Evolutionary conservation across 192 early-diverging fungal species (phyloP).

Genomic region (Podila epigama): DNA sequence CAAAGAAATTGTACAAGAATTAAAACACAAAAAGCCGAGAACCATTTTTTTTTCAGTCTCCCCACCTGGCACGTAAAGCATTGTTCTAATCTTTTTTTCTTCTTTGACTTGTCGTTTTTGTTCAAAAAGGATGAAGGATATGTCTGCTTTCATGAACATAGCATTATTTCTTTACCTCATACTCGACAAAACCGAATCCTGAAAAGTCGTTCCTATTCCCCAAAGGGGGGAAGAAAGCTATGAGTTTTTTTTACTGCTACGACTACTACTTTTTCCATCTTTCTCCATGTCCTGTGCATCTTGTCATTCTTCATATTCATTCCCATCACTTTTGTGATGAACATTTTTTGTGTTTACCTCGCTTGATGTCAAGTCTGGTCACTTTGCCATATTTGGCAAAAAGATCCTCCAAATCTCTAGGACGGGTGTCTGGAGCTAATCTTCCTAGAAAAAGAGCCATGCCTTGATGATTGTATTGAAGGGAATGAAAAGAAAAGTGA

Average conservation of each 20-base stretch:
- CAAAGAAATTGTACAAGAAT: not conserved
- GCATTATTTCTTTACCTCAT: conserved; percentile 22
- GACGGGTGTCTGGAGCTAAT: conserved; percentile 45
- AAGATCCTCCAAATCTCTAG: conserved; percentile 58
- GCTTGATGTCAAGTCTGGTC: conserved; percentile 56
- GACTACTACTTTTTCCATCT: no score
- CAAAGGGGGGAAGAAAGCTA: not conserved
- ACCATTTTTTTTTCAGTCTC: no score
- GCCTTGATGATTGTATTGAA: not conserved
- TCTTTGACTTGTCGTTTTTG: no score
- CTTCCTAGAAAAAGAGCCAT: conserved; percentile 53
- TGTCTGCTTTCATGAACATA: not conserved
- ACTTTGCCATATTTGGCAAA: conserved; percentile 56
- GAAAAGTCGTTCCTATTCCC: conserved; percentile 1
- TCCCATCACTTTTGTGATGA: no score
- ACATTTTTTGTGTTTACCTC: no score
- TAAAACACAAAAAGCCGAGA: not conserved
- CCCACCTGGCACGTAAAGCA: no score
- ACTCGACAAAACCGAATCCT: conserved; percentile 59
- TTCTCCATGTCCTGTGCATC: no score
- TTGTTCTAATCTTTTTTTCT: no score
- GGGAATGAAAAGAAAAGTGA: not conserved
- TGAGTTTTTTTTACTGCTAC: not conserved
- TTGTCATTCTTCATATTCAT: no score
- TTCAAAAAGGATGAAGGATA: no score